Base-by-base conservation (phyloP, 192 early-diverging fungal genomes). In the Rhizophagus sp. region DNA sequence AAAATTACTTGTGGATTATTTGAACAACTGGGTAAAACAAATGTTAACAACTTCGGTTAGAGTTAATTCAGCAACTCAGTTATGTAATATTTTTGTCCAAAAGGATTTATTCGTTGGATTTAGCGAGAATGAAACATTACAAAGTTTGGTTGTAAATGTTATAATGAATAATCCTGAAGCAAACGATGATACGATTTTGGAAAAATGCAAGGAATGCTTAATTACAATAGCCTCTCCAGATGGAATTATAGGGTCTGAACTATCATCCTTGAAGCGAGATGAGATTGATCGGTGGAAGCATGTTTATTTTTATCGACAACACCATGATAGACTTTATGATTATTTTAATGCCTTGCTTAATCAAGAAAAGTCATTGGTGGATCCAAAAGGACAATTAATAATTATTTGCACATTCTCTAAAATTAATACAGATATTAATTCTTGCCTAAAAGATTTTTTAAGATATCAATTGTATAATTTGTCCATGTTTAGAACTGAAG, bases 101-200 rank as follows among this genome's bases (percentile, higher is more conserved):
- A 68, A 62, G 15, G 74, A 81, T 64, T 13, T 81, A 13, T 81
- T 81, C 17, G 66, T 81, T 78, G 80, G 80, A 7, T 78, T 69
- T 69, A 13, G 52, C 24, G 17, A 12, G 7, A 52, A 50, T n/a
- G 75, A 76, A 44, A 81, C 65, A 17, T 17, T 81, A 19, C 74
- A 70, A 13, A 81, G 80, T 71, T 62, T 79, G 41, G 67, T 79
- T 12, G 41, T 79, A 4, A n/a, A 79, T 33, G 3, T 25, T 34
- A 41, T 13, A 17, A 52, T 62, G 24, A 71, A 71, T 22, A 71
- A 71, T 71, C 67, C 78, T 15, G 39, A 57, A 10, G 13, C 24
- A 4, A 22, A 66, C 47, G 34, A 75, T 69, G 47, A 62, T 19
- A 30, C 3, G 22, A 81, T 81, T 62, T 22, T 67, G 22, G 17